Conservation (phyloP, 2,329 filamentous ascomycete species). For the Penicillium sp. region DNA sequence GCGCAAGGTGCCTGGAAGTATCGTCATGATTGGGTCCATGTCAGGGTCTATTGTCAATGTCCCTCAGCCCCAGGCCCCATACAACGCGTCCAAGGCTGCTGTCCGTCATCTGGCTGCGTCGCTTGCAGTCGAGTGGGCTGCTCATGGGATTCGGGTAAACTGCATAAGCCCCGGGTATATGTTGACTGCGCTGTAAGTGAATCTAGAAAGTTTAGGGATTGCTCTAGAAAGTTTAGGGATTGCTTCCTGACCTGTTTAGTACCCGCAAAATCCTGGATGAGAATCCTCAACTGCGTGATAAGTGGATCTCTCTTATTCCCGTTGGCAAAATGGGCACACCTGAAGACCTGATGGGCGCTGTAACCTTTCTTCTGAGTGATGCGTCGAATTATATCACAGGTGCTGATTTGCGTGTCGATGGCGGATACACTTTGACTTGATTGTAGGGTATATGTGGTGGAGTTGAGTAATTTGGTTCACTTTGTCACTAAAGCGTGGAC, state of each 20-base stretch:
- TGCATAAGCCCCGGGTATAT: constrained; percentile 95
- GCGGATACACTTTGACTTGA: constrained; percentile 79
- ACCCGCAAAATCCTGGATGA: constrained; percentile 92
- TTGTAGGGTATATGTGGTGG: too few species aligned
- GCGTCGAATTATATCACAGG: constrained; percentile 68
- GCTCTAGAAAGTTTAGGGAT: background rate
- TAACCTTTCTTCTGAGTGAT: constrained; percentile 77
- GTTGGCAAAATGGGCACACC: constrained; percentile 90
- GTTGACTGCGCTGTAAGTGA: constrained; percentile 79
- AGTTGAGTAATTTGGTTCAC: too few species aligned
- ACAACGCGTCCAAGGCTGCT: constrained; percentile 89
- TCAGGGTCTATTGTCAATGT: constrained; percentile 90
- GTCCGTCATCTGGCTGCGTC: constrained; percentile 82
- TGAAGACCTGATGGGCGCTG: constrained; percentile 87
- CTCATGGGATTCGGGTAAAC: constrained; percentile 83
- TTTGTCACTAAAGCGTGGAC: too few species aligned
- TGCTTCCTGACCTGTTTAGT: constrained; percentile 42
- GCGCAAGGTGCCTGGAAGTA: constrained; percentile 69
- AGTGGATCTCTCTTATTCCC: constrained; percentile 90
- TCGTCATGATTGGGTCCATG: constrained; percentile 96
- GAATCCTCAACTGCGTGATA: constrained; percentile 78
- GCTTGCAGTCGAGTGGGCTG: constrained; percentile 89
- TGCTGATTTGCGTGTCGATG: constrained; percentile 74
- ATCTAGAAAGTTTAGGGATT: background rate
- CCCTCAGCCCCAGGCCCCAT: constrained; percentile 86